Conservation (phyloP, 257 asterid species). For the Primulina tabacum region DNA sequence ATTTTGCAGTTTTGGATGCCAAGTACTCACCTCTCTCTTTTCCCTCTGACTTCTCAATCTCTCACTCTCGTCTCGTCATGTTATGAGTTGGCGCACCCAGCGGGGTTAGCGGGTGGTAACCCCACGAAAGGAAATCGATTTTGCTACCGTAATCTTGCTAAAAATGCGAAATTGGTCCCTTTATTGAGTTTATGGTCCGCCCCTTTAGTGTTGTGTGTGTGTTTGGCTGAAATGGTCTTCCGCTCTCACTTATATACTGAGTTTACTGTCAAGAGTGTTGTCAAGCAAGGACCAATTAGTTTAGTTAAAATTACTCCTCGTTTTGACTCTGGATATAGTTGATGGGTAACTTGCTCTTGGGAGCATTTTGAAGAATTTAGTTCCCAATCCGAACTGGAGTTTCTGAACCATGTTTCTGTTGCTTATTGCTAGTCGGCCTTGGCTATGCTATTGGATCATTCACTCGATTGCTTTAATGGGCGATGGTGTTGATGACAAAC, state of each 20-base stretch:
- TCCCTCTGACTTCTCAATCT: neutral
- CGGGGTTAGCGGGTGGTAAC: too few relatives aligned
- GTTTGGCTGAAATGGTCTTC: neutral
- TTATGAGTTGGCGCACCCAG: too few relatives aligned
- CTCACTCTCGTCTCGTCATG: too few relatives aligned
- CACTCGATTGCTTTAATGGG: conserved; percentile 84
- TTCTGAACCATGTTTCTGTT: conserved; percentile 18
- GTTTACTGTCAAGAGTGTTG: neutral
- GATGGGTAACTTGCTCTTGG: neutral
- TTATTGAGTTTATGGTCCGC: neutral
- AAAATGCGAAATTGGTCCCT: neutral
- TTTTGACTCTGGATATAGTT: conserved; percentile 7
- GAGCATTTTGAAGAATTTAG: conserved; percentile 5
- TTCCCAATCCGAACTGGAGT: neutral
- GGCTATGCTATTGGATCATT: conserved; percentile 95
- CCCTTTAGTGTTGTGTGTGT: neutral
- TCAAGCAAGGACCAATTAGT: too few relatives aligned
- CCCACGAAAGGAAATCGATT: too few relatives aligned
- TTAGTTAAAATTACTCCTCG: neutral
- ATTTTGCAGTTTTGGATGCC: conserved; percentile 72
- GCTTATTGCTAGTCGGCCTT: conserved; percentile 72
- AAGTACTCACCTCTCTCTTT: conserved; percentile 47
- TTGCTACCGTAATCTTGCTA: neutral
- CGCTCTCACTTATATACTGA: neutral
- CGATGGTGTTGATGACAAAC: conserved; percentile 54